phyloP scores from a whole-genome alignment of 2,329 filamentous ascomycete species.

The Cylindrodendrum hubeiense region DNA sequence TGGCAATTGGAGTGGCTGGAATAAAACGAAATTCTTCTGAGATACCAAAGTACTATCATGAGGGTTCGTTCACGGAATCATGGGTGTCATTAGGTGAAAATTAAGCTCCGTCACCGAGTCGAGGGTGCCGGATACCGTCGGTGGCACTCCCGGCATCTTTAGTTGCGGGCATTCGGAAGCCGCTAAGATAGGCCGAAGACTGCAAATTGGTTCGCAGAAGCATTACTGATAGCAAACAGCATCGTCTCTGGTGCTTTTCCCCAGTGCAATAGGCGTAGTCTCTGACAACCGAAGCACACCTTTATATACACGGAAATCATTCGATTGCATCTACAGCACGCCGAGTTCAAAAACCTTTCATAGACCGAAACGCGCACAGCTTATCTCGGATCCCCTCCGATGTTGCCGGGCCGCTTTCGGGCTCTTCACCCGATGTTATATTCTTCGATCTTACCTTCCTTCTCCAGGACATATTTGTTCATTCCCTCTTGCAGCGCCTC shows the following conservation, averaged over 20 bases:
- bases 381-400: conserved; percentile 35
- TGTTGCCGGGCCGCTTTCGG: conserved; percentile 18
- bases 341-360: background rate
- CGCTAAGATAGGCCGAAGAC: conserved; percentile 13
- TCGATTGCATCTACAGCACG: background rate
- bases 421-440: conserved; percentile 42
- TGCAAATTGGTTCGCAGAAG: background rate
- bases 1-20: background rate
- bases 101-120: conserved; percentile 15
- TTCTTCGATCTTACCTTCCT: conserved; percentile 49
- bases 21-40: background rate
- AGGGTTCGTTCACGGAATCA: background rate
- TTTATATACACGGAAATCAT: background rate
- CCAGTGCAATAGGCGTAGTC: background rate
- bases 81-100: conserved; percentile 7
- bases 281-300: background rate
- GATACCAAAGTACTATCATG: background rate
- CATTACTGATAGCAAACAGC: background rate
- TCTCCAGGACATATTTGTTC: conserved; percentile 51
- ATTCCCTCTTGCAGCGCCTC: conserved; percentile 53
- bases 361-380: background rate
- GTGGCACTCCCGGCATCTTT: conserved; percentile 18
- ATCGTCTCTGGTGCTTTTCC: background rate
- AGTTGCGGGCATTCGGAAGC: conserved; percentile 15
- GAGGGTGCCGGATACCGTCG: conserved; percentile 24